These are phyloP conservation scores for Lathyrus sativus DNA, from an alignment of 306 rosid species.

Conservation along the genomic window DNA sequence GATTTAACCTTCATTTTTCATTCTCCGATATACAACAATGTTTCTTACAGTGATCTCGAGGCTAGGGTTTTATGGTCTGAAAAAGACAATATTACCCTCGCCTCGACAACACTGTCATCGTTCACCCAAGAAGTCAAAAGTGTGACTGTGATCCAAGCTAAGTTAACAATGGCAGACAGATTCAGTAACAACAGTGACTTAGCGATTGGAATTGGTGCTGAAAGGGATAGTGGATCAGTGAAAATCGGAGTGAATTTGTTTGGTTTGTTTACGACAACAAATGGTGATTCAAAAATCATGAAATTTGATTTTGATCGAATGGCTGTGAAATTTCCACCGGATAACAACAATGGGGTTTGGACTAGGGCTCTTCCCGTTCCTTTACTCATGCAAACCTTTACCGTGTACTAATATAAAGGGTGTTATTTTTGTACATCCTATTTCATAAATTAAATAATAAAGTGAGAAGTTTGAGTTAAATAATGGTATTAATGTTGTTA, in stretches of 20 bases:
- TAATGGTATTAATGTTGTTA: too few relatives aligned
- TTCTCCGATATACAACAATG: not conserved
- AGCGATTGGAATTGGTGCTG: too few relatives aligned
- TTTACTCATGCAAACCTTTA: not conserved
- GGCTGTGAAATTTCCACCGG: not conserved
- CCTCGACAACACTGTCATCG: not conserved
- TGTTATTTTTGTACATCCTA: too few relatives aligned
- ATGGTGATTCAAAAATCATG: not conserved
- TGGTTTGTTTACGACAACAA: not conserved
- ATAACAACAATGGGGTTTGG: not conserved
- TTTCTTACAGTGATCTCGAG: not conserved
- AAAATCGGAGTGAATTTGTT: not conserved
- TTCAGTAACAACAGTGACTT: not conserved
- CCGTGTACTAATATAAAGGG: too few relatives aligned
- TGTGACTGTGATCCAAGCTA: not conserved
- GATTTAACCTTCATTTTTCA: not conserved
- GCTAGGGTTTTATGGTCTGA: not conserved
- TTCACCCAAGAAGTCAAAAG: not conserved
- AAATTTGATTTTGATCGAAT: not conserved
- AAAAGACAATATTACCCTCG: not conserved
- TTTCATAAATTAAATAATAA: not conserved
- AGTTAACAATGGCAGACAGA: not conserved
- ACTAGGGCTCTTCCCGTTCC: not conserved
- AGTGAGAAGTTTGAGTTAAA: too few relatives aligned
- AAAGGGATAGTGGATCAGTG: too few relatives aligned